Base-by-base conservation (phyloP, 495 filamentous ascomycete species). In the Aspergillus saccharolyticus region DNA sequence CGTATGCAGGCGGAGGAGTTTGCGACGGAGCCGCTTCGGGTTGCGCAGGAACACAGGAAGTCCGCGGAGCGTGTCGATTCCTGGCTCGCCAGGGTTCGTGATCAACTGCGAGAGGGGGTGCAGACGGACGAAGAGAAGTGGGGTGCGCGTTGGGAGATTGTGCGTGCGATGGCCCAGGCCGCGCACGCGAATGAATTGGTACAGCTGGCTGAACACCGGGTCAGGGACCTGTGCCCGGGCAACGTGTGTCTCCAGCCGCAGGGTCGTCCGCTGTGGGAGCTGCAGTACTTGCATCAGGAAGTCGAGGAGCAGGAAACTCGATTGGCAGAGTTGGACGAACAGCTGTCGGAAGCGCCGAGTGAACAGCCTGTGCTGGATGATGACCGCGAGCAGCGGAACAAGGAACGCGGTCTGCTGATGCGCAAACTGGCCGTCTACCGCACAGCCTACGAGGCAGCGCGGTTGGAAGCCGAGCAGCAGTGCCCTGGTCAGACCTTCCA, bases 401-500 rank as follows among this genome's bases (percentile, higher is more conserved):
- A 10, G 33, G 33, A 39, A 15, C 4, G 10, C 7, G 2, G 14
- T 12, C 7, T 15, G 33, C 6, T 12, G 33, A 15, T 2, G 14
- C 5, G 33, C 2, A 8, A 12, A 39, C 33, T 17, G 16, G 30
- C 12, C 5, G n/a, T 53, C 18, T 42, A 42, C n/a, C 24, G 20
- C 16, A 53, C 19, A 10, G 50, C 50, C 14, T 42, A 42, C 28
- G 50, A 53, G 20, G 50, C 50, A 20, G 50, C 50, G 0, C n/a
- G 18, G 4, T 30, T 21, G 21, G 50, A 54, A 12, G 52, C 52
- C 0, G 42, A 54, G 52, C 22, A 16, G 42, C 10, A 18, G 5
- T 54, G 52, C 16, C 52, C 42, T 4, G 52, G 52, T n/a, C 24
- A 54, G 52, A 28, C 21, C 8, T 54, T 54, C 14, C 7, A 28